phyloP scores from a whole-genome alignment of 2,329 filamentous ascomycete species.

The Ceratocystis smalleyi region DNA sequence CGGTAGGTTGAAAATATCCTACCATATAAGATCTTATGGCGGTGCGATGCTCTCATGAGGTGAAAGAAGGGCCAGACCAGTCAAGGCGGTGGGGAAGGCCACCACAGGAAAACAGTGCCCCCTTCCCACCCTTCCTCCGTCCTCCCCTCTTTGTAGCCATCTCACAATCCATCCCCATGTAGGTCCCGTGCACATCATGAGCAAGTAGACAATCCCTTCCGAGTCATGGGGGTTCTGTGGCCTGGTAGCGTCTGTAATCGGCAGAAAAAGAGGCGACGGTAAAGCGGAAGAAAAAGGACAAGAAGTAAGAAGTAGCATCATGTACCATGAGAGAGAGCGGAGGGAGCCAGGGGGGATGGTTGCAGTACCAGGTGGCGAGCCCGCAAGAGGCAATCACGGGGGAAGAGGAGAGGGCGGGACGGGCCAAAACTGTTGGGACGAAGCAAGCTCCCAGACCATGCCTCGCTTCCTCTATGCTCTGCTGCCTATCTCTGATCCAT shows the following conservation, averaged over 20 bases:
- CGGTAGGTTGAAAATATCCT: not conserved
- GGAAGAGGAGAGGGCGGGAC: not conserved
- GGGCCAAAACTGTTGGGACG: not conserved
- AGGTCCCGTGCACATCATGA: not conserved
- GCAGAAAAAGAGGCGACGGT: not conserved
- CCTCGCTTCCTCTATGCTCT: not conserved
- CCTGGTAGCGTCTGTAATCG: not conserved
- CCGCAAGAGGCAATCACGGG: not conserved
- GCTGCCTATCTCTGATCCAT: not conserved
- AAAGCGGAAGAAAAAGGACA: not conserved
- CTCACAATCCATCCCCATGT: not conserved
- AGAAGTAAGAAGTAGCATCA: not conserved
- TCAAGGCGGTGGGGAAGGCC: not conserved
- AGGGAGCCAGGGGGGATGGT: not conserved
- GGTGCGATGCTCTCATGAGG: not conserved
- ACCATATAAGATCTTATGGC: not conserved
- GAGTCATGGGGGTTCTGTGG: not conserved
- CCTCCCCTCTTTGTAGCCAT: not conserved
- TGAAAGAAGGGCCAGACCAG: not conserved
- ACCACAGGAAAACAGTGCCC: not conserved
- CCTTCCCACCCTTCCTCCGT: not conserved
- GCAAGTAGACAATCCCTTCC: not conserved
- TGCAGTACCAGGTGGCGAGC: not conserved
- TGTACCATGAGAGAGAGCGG: not conserved
- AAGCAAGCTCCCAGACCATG: not conserved